Evolutionary conservation across 202 grass and related monocot genomes (phyloP), one percentile per base, ranked within the genome.

Genomic region (Panicum hallii): DNA sequence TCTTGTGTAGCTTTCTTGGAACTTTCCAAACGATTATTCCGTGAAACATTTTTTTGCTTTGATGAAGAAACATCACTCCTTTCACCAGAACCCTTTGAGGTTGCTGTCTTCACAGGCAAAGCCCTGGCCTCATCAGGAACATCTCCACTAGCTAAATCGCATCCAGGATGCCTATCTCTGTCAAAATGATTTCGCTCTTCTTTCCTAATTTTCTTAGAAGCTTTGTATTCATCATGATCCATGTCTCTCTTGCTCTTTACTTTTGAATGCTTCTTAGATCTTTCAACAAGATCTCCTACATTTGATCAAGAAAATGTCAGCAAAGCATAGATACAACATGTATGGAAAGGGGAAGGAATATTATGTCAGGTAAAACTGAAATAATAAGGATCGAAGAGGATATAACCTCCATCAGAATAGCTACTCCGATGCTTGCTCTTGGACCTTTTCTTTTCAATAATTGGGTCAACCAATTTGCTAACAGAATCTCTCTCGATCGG

Each of bases 201-300:
- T 86, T 88, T 99, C 79, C 93, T 97, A 36, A 74, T 86, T 87
- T 99, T 99, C 82, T 94, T 99, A 75, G 17, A 89, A 84, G 84
- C 66, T 92, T 75, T 92, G 22, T 79, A 83, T 83, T 97, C 88
- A 88, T 81, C 87, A 54, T 62, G 86, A 85, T 94, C 76, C 64
- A 88, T 74, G 11, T 80, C 90, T 94, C 91, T 94, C 82, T 91
- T 97, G 85, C 86, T 86, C 88, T 96, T 99, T 68, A 79, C 82
- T 93, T 94, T 94, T 71, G 91, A 94, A 84, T 94, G 84, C 63
- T 94, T 94, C 65, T 89, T 87, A 47, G 77, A 75, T 91, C 88
- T 91, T 84, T 90, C 88, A 48, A 72, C 32, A 44, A 66, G 68
- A 85, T 90, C 72, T 71, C 91, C 97, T 99, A 90, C 22, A 78